phyloP scores from a whole-genome alignment of 2,329 filamentous ascomycete species.

The Calonectria fujianensis region DNA sequence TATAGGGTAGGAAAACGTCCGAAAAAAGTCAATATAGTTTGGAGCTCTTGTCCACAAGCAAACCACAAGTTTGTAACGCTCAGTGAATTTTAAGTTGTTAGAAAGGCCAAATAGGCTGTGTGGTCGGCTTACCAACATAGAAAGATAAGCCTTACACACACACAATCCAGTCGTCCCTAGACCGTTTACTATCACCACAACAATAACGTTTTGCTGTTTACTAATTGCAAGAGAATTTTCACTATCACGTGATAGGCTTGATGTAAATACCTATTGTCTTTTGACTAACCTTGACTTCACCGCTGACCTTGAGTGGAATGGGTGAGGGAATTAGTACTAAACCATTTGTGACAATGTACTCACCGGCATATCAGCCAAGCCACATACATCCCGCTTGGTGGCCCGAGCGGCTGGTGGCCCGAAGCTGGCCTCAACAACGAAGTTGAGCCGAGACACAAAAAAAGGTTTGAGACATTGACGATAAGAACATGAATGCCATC shows the following conservation, averaged over 20 bases:
- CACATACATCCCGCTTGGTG: background rate
- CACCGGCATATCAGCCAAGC: background rate
- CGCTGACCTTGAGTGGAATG: background rate
- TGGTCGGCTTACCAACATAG: background rate
- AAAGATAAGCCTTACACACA: too few species aligned
- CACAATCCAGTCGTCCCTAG: background rate
- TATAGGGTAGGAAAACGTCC: too few species aligned
- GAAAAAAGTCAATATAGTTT: background rate
- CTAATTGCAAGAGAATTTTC: background rate
- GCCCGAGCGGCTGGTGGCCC: background rate
- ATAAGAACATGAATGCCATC: background rate
- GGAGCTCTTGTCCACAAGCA: background rate
- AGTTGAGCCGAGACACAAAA: background rate
- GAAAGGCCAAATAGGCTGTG: background rate
- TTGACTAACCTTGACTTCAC: background rate
- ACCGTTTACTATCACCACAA: background rate
- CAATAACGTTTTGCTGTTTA: background rate
- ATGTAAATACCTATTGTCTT: background rate
- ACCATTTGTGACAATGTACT: constrained; percentile 1
- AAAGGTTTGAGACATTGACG: background rate
- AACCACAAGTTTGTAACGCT: fast-evolving
- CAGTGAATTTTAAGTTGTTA: background rate
- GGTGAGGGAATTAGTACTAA: constrained; percentile 4
- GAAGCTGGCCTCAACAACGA: background rate
- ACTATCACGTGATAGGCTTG: background rate